Base-by-base conservation (phyloP, 139 green algal species). In the Volvox reticuliferus region DNA sequence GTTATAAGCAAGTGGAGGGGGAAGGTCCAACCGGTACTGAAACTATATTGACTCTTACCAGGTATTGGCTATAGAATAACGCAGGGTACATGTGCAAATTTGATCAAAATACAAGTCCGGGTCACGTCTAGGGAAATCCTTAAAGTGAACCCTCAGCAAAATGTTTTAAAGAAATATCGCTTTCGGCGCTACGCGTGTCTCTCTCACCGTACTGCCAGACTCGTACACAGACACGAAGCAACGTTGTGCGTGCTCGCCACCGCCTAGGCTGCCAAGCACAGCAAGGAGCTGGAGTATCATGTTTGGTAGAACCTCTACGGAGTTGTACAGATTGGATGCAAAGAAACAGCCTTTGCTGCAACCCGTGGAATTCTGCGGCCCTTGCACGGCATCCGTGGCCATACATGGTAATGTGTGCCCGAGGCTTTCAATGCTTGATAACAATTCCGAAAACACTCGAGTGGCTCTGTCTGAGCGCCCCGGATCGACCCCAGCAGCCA, bases 321-420 rank as follows among this genome's bases (percentile, higher is more conserved):
- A 94, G 88, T 95, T 95, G 87, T 94, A 91, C 71, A 96, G 80
- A 65, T 95, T 96, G 21, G 91, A 92, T 33, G 94, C 94, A 28
- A 97, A 82, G 84, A 82, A 89, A 36, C 84, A 89, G 67, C 83
- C 83, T 0, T 79, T 67, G 50, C 14, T 22, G 55, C 79, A 86
- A 2, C 50, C 79, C 32, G 36, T 86, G 79, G 50, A n/a, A 30
- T 86, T 86, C 6, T 26, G 6, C 12, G 79, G 32, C 30, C 32
- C 33, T 81, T 81, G 75, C n/a, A 61, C 75, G 32, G 30, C 75
- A 35, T 61, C 30, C 32, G 30, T 30, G 32, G 75, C 12, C 30
- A 55, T 28, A 18, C 78, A 84, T 13, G 78, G 78, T 13, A 84
- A 44, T 18, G 78, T 67, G 36, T 67, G 78, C 5, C 78, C 78